Base-by-base conservation (phyloP, 345 rosid genomes). In the Eutrema heterophyllum region DNA sequence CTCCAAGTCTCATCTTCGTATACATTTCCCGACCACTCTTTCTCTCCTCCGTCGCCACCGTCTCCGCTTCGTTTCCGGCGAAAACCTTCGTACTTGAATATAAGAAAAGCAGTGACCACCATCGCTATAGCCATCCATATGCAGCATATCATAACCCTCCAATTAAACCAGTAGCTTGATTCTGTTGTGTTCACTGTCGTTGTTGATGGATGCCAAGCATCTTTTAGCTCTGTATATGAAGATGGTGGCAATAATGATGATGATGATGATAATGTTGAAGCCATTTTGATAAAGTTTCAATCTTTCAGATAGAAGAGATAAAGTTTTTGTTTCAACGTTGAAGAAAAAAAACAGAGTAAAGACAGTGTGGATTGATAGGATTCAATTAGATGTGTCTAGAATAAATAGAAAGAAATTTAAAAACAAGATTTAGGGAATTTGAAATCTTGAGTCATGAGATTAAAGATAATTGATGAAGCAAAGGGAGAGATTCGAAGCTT, bases 1-100 rank as follows among this genome's bases (percentile, higher is more conserved):
- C 64, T 87, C 98, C 98, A 96, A 15, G 90, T 82, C 51, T 96
- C 96, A 53, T 96, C 96, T 18, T 85, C 90, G 38, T 83, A 81
- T 57, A 92, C 73, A 56, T 68, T 68, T 30, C 85, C 94, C 11
- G 67, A 58, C 72, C 77, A 71, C 44, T 78, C 83, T 48, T 75
- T 49, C 74, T 85, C 88, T 69, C 78, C 58, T 68, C 81, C 81
- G 4, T 71, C 69, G 70, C 81, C 87, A 62, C 63, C 79, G 6
- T 43, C 61, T 5, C 41, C 52, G 14, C 57, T 53, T 4, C 44
- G 35, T 58, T 70, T 79, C 68, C 64, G 57, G 9, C 79, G 76
- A 50, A 70, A 79, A 1, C 80, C 79, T 80, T 92, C 98, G 58
- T 81, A 79, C 77, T 83, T 88, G 89, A 89, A 80, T 74, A 92